phyloP scores from a whole-genome alignment of 2,329 filamentous ascomycete species.

The Gliomastix tumulicola region DNA sequence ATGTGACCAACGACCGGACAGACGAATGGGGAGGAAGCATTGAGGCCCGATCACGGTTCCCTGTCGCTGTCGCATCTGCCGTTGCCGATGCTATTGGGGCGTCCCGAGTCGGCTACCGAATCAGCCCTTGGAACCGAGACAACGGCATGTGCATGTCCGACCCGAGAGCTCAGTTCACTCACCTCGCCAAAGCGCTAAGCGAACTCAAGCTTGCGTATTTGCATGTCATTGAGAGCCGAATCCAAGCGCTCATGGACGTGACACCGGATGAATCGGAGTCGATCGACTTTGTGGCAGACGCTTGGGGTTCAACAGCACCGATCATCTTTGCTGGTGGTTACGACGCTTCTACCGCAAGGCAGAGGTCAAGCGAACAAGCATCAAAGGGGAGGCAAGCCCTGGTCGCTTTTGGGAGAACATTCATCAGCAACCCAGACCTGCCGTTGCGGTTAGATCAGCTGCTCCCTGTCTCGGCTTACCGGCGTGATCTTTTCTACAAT shows the following conservation, averaged over 20 bases:
- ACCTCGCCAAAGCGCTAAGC: slow-evolving; percentile 45
- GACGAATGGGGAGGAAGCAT: slow-evolving; percentile 49
- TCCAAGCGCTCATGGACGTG: slow-evolving; percentile 32
- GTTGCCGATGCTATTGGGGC: slow-evolving; percentile 35
- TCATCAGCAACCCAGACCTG: slow-evolving; percentile 21
- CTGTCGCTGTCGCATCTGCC: slow-evolving; percentile 35
- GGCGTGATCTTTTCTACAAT: slow-evolving; percentile 18
- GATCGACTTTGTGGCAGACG: slow-evolving; percentile 22
- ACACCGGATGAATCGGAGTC: slow-evolving; percentile 23
- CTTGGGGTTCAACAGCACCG: slow-evolving; percentile 23
- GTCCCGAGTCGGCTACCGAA: slow-evolving; percentile 45
- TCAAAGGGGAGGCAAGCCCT: too few relatives aligned
- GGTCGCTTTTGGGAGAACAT: slow-evolving; percentile 23
- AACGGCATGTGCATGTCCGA: slow-evolving; percentile 59
- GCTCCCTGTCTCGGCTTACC: slow-evolving; percentile 15
- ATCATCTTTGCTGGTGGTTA: slow-evolving; percentile 28
- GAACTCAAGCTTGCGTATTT: slow-evolving; percentile 50
- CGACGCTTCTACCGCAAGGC: slow-evolving; percentile 13
- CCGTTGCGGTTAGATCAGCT: slow-evolving; percentile 16
- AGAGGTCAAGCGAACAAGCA: too few relatives aligned
- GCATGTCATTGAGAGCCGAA: slow-evolving; percentile 53
- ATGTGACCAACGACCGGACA: slow-evolving; percentile 40
- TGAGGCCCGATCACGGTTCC: slow-evolving; percentile 34
- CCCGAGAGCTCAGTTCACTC: slow-evolving; percentile 54
- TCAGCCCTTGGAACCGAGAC: slow-evolving; percentile 54